Conservation (phyloP, 1,139 yeast species). For the Taphrina flavorubra region DNA sequence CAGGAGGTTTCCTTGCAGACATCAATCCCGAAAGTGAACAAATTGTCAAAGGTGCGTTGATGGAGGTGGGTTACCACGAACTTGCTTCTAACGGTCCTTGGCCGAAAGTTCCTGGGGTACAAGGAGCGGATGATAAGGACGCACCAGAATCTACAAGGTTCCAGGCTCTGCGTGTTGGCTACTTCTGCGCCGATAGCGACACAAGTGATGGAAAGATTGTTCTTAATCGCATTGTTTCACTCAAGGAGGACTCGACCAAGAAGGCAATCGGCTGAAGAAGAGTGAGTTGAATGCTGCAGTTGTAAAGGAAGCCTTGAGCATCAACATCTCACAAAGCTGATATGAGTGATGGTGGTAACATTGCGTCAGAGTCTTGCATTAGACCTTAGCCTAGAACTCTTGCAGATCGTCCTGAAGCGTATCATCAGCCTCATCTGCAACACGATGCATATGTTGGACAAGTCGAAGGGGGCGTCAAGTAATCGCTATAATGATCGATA, state of each 20-base stretch:
- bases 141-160: conserved; percentile 87
- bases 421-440: too few species aligned
- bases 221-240: conserved; percentile 84
- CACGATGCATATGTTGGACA: too few species aligned
- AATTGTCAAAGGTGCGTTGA: conserved; percentile 66
- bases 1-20: conserved; percentile 85
- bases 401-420: too few species aligned
- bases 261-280: conserved; percentile 18
- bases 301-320: too few species aligned
- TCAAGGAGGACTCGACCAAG: conserved; percentile 64
- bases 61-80: conserved; percentile 79
- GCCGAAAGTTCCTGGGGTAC: conserved; percentile 59
- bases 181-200: conserved; percentile 89
- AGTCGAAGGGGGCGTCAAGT: too few species aligned
- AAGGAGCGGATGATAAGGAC: conserved; percentile 62
- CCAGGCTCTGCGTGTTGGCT: conserved; percentile 97
- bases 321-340: too few species aligned
- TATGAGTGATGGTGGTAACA: too few species aligned
- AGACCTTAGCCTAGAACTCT: too few species aligned
- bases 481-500: too few species aligned
- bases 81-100: conserved; percentile 75
- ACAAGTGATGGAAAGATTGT: conserved; percentile 63
- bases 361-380: too few species aligned
- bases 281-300: background rate
- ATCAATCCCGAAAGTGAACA: conserved; percentile 80